A percentile compares a stretch with the other conserved stretches of the same genome.
phyloP scores from a whole-genome alignment of 2,329 filamentous ascomycete genomes.

The Ambrosiella xylebori region DNA sequence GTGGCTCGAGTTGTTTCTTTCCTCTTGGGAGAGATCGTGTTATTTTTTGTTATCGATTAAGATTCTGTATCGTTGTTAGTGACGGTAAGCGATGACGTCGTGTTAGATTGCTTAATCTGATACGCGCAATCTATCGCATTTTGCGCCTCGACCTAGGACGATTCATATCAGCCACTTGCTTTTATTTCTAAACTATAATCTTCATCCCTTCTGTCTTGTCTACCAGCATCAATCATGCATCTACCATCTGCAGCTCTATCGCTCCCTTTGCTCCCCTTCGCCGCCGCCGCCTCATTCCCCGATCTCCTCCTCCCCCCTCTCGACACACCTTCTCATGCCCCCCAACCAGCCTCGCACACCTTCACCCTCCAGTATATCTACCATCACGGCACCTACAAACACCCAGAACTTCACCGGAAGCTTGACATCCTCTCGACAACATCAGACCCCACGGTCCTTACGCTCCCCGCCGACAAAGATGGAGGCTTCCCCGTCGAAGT shows the following conservation, averaged over 20 bases:
- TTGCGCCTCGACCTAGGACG: not conserved
- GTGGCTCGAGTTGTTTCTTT: too few relatives aligned
- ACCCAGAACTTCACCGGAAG: constrained; percentile 61
- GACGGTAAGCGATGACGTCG: not conserved
- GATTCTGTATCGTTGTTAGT: not conserved
- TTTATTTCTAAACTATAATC: too few relatives aligned
- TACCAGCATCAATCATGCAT: too few relatives aligned
- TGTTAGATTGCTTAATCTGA: not conserved
- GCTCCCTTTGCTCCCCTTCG: not conserved
- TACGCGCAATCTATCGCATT: not conserved
- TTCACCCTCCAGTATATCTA: constrained; percentile 75
- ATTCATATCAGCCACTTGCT: not conserved
- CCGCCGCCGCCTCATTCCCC: constrained; percentile 23
- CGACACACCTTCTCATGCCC: constrained; percentile 25
- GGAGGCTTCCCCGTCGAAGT: constrained; percentile 36
- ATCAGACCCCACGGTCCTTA: constrained; percentile 25
- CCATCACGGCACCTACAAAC: constrained; percentile 69
- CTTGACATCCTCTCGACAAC: constrained; percentile 40
- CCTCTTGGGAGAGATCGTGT: too few relatives aligned
- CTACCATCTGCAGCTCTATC: not conserved
- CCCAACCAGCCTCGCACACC: constrained; percentile 34
- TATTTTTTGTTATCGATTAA: too few relatives aligned
- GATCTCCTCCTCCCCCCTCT: constrained; percentile 27
- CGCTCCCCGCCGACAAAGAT: constrained; percentile 43
- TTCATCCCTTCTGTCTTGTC: too few relatives aligned